A percentile compares a stretch with the other conserved stretches of the same genome.
Evolutionary conservation across 768 basidiomycete species (phyloP).

Genomic region (Termitomyces sp.): DNA sequence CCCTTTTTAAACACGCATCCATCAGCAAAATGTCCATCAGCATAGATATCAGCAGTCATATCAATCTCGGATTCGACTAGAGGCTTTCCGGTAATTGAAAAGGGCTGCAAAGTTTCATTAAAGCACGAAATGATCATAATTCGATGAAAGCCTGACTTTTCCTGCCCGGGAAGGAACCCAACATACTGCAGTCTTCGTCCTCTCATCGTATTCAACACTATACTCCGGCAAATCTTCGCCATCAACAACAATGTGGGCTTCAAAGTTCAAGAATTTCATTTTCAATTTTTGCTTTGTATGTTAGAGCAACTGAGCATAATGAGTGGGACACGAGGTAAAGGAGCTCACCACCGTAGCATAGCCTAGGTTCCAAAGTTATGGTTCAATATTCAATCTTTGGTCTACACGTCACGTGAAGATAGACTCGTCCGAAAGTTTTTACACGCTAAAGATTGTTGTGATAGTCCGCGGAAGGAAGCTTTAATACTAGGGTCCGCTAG

Average conservation of each 20-base stretch:
- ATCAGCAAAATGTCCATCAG: not conserved
- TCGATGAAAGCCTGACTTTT: conserved; percentile 8
- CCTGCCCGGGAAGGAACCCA: conserved; percentile 18
- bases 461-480: too few species aligned
- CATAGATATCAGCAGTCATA: not conserved
- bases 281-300: not conserved
- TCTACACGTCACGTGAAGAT: not conserved
- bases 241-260: conserved; percentile 12
- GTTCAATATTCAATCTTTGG: too few species aligned
- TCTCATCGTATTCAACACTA: conserved; percentile 4
- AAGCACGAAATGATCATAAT: too few species aligned
- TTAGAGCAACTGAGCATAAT: not conserved
- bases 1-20: not conserved
- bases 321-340: not conserved
- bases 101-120: not conserved
- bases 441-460: too few species aligned
- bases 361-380: too few species aligned
- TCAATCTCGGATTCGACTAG: not conserved
- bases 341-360: not conserved
- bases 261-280: conserved; percentile 5
- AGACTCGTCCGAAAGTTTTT: too few species aligned
- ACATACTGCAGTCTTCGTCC: conserved; percentile 9
- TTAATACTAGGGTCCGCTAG: not conserved
- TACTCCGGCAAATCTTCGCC: conserved; percentile 10
- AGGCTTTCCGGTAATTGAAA: not conserved